Evolutionary conservation across 345 rosid species (phyloP), one percentile per base, ranked within the genome.

Genomic region (Draba incana): DNA sequence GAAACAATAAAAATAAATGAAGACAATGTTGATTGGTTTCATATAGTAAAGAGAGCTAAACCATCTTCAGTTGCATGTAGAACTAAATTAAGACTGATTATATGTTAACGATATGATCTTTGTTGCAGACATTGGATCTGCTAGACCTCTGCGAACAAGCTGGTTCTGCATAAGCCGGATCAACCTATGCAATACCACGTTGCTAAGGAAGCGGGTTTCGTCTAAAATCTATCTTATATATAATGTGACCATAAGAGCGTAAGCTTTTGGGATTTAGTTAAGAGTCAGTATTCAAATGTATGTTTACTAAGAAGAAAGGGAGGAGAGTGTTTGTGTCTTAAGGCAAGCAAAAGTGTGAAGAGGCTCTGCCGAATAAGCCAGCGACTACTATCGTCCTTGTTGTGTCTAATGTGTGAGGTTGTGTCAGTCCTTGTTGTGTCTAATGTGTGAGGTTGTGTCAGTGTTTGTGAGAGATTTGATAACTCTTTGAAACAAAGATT

Each of bases 91-190:
- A 10, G 48, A 27, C 47, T 55, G 12, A 60, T 50, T 59, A 23
- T 38, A 31, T 27, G 15, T 67, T 16, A 25, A 13, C 41, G 5
- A 6, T 45, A 35, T 77, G 68, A 24, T 68, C 56, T 57, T 33
- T 72, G 54, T 13, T 84, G 85, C 86, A 94, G 99, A 94, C 97
- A 11, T 75, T 94, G 76, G 87, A 85, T 73, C 86, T 91, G 33
- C 74, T 89, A 74, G 99, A 89, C 63, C 96, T 94, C 14, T 94
- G 97, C 42, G 96, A 94, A 71, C 93, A 91, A 78, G 95, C 89
- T 5, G 95, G 97, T 67, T 79, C 96, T 46, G 25, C 81, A 28
- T 88, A 81, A 84, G 77, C 76, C 27, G 25, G 37, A 44, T 68
- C 74, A 30, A 47, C 69, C 64, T 41, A 5, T 59, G 64, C 77